Evolutionary conservation across 139 green algal genomes (phyloP).

Genomic region (Chlorella ohadii): DNA sequence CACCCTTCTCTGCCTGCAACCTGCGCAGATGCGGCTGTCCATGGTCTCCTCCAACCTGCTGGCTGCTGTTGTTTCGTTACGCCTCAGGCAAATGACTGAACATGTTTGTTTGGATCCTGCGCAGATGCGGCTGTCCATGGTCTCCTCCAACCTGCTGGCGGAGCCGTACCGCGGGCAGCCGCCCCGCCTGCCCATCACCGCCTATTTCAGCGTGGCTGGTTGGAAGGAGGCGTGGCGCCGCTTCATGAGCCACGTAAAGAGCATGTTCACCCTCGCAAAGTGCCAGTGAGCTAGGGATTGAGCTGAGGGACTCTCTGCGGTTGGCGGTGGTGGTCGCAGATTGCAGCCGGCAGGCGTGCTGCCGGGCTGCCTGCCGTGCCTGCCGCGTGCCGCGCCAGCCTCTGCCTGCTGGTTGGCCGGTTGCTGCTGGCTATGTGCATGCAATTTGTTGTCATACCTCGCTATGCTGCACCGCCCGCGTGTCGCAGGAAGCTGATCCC

Average conservation of each 20-base stretch:
- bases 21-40: slow-evolving; percentile 6
- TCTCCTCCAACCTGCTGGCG: slow-evolving; percentile 53
- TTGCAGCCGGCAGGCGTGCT: too few relatives aligned
- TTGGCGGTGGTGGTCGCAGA: too few relatives aligned
- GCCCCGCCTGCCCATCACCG: slow-evolving; percentile 31
- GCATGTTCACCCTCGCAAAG: slow-evolving; percentile 53
- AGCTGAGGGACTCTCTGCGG: neutral
- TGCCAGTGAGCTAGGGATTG: neutral
- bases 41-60: slow-evolving; percentile 53
- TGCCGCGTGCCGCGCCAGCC: too few relatives aligned
- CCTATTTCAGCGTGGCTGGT: slow-evolving; percentile 46
- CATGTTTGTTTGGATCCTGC: too few relatives aligned
- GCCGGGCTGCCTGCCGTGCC: too few relatives aligned
- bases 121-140: slow-evolving; percentile 25
- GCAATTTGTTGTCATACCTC: too few relatives aligned
- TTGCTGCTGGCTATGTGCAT: too few relatives aligned
- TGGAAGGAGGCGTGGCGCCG: slow-evolving; percentile 53
- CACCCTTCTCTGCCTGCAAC: too few relatives aligned
- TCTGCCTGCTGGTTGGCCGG: neutral
- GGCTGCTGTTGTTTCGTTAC: too few relatives aligned
- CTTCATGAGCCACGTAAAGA: slow-evolving; percentile 45
- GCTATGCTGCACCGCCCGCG: too few relatives aligned
- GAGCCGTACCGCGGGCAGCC: slow-evolving; percentile 57
- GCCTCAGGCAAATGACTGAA: too few relatives aligned
- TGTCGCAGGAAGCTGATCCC: slow-evolving; percentile 35